Evolutionary conservation across 2,329 filamentous ascomycete species (phyloP).

Genomic region (Xylaria polymorpha): DNA sequence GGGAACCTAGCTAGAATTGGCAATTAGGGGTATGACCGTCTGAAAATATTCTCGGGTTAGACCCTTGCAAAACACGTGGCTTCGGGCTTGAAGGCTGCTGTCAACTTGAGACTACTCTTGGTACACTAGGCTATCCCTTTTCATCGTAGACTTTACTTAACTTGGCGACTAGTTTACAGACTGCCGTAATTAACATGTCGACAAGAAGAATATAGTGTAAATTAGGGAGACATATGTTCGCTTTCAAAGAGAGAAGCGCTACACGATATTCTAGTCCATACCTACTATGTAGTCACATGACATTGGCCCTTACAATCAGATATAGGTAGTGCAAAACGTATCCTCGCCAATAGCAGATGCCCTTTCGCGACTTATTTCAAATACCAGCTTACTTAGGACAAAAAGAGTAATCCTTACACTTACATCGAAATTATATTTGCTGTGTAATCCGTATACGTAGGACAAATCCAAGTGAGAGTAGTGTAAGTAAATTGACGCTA

Average conservation of each 20-base stretch:
- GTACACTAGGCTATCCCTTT: not conserved
- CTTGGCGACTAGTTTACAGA: not conserved
- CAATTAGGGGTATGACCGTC: not conserved
- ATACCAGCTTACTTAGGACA: not conserved
- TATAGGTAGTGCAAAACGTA: not conserved
- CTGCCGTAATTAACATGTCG: not conserved
- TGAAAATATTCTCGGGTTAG: not conserved
- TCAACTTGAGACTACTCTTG: not conserved
- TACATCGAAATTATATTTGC: not conserved
- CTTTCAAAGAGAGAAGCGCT: not conserved
- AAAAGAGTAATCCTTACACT: not conserved
- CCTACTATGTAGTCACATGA: too few relatives aligned
- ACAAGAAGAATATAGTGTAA: not conserved
- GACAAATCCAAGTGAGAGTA: not conserved
- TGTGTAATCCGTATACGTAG: not conserved
- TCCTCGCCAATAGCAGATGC: not conserved
- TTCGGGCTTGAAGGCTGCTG: not conserved
- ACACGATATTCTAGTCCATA: not conserved
- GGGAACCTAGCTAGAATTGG: not conserved
- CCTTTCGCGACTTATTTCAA: not conserved
- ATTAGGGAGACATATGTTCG: not conserved
- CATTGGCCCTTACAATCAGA: not conserved
- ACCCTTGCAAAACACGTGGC: slow-evolving; percentile 35
- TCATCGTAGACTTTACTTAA: not conserved
- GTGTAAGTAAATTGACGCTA: not conserved